Evolutionary conservation across 108 stramenopile species (phyloP).

Genomic region (Cyclotella cryptica): DNA sequence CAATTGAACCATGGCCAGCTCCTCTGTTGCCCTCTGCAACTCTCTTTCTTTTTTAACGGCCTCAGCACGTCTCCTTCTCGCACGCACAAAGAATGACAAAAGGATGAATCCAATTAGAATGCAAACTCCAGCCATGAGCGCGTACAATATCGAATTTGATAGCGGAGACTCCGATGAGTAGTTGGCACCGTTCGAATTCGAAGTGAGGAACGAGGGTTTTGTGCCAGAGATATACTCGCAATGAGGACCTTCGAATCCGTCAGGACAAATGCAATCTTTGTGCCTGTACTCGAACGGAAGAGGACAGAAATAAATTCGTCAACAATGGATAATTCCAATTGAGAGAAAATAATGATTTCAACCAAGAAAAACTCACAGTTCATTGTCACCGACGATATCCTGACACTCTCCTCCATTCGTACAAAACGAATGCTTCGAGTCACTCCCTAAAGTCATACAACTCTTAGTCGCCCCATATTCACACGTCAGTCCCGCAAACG

Average conservation of each 20-base stretch:
- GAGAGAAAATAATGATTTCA: neutral
- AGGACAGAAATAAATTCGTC: neutral
- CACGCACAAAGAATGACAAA: slow-evolving; percentile 26
- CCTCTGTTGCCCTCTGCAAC: slow-evolving; percentile 41
- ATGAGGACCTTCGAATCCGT: slow-evolving; percentile 43
- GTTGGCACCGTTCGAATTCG: neutral
- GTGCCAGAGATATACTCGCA: slow-evolving; percentile 48
- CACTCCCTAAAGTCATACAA: slow-evolving; percentile 51
- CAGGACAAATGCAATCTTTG: slow-evolving; percentile 33
- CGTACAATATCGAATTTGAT: slow-evolving; percentile 13
- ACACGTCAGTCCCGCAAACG: slow-evolving; percentile 53
- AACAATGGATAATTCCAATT: neutral
- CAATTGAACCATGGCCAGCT: slow-evolving; percentile 34
- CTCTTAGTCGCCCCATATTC: slow-evolving; percentile 54
- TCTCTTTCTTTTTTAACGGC: slow-evolving; percentile 29
- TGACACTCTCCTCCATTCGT: slow-evolving; percentile 65
- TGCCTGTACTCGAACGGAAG: slow-evolving; percentile 11
- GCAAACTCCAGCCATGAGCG: slow-evolving; percentile 21
- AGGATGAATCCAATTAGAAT: slow-evolving; percentile 24
- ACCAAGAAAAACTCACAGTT: slow-evolving; percentile 16
- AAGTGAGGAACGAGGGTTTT: slow-evolving; percentile 4
- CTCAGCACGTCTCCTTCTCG: slow-evolving; percentile 17
- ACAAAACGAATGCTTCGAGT: slow-evolving; percentile 64
- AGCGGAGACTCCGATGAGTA: neutral
- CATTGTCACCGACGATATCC: slow-evolving; percentile 38